phyloP scores from a whole-genome alignment of 345 rosid genomes.

The Rhizophora mangle region DNA sequence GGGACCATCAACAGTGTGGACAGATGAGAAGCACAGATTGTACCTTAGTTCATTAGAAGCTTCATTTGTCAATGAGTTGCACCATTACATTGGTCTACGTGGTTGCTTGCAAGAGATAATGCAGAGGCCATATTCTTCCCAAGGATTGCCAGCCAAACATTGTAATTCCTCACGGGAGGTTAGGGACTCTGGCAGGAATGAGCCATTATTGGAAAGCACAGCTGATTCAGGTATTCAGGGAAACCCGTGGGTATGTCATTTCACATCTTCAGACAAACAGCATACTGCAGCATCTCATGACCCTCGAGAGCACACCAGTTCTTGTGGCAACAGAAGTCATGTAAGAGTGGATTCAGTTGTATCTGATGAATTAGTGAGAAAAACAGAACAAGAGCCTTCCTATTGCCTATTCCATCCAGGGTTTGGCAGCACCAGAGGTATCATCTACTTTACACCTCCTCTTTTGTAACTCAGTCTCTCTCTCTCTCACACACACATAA shows the following conservation, averaged over 20 bases:
- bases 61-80: conserved; percentile 64
- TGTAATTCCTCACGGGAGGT: conserved; percentile 45
- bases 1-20: conserved; percentile 57
- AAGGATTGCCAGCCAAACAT: conserved; percentile 17
- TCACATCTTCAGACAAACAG: conserved; percentile 14
- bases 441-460: conserved; percentile 14
- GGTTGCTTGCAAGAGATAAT: conserved; percentile 20
- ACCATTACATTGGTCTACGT: conserved; percentile 28
- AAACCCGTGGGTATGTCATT: conserved; percentile 19
- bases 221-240: conserved; percentile 35
- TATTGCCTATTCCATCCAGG: conserved; percentile 15
- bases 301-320: conserved; percentile 15
- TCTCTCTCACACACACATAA: too few species aligned
- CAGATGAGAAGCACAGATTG: conserved; percentile 61
- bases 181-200: conserved; percentile 5
- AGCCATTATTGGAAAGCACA: conserved; percentile 30
- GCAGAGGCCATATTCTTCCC: conserved; percentile 22
- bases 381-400: conserved; percentile 17
- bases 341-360: conserved; percentile 25
- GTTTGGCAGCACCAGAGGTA: conserved; percentile 44
- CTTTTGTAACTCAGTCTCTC: background rate
- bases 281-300: conserved; percentile 12
- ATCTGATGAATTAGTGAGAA: conserved; percentile 20
- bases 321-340: conserved; percentile 21
- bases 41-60: conserved; percentile 59